Conservation (phyloP, 2,329 filamentous ascomycete genomes). For the Epichloe amarillans region DNA sequence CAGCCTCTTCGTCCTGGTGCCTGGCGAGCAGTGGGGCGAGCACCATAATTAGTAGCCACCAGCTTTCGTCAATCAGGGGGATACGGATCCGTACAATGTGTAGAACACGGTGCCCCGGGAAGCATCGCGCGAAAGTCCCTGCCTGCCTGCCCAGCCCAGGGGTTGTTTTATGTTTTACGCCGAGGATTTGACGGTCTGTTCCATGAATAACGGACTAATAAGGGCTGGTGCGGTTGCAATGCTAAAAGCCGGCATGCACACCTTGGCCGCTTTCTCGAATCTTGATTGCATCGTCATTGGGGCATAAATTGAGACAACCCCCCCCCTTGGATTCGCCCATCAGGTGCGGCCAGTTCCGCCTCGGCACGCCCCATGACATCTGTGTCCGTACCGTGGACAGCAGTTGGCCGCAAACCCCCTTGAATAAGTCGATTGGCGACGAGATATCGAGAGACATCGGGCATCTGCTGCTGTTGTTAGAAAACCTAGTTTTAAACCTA, state of each 20-base stretch:
- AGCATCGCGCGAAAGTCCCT: slow-evolving; percentile 1
- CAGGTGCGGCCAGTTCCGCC: not conserved
- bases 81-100: no score
- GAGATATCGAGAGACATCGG: not conserved
- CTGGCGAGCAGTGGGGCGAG: slow-evolving; percentile 1
- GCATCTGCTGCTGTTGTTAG: not conserved
- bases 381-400: not conserved
- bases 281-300: not conserved
- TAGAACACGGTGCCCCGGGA: slow-evolving; percentile 1
- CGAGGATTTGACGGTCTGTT: not conserved
- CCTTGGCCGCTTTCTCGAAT: not conserved
- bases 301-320: not conserved
- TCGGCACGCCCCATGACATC: not conserved
- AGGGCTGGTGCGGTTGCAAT: not conserved
- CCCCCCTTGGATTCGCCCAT: not conserved
- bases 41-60: not conserved
- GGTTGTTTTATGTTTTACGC: not conserved
- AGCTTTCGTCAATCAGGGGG: not conserved
- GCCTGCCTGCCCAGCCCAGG: not conserved
- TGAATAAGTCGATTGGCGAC: not conserved
- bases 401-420: not conserved
- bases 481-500: no score
- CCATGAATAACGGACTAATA: no score
- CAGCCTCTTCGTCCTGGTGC: slow-evolving; percentile 1
- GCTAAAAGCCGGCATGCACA: not conserved